These are phyloP conservation scores for Periconia sp. DNA, from an alignment of 2,329 filamentous ascomycete species.

Conservation along the genomic window DNA sequence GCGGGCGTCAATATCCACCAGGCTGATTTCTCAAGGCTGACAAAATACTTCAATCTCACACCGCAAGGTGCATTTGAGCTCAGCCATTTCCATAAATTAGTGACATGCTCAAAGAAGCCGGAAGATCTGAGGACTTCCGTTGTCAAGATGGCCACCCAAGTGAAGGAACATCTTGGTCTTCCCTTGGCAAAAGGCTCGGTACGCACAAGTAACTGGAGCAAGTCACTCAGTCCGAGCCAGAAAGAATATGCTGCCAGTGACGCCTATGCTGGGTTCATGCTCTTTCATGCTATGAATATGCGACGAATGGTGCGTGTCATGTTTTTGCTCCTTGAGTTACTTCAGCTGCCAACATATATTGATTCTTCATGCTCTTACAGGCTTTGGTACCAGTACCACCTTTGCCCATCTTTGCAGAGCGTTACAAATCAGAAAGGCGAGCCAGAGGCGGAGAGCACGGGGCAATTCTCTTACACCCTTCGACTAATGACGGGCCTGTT, in stretches of 20 bases:
- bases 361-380: conserved; percentile 49
- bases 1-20: conserved; percentile 71
- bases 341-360: conserved; percentile 67
- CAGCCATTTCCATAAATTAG: conserved; percentile 76
- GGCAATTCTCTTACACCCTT: conserved; percentile 21
- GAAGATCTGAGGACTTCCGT: conserved; percentile 44
- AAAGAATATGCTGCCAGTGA: conserved; percentile 78
- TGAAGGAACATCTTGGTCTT: conserved; percentile 69
- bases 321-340: no score
- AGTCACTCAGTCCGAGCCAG: conserved; percentile 63
- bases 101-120: conserved; percentile 64
- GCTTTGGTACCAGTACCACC: conserved; percentile 49
- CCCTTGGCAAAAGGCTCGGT: conserved; percentile 81
- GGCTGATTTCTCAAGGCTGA: conserved; percentile 66
- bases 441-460: conserved; percentile 14
- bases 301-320: conserved; percentile 44
- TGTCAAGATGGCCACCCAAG: conserved; percentile 69
- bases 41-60: conserved; percentile 65
- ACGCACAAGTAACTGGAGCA: conserved; percentile 74
- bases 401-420: conserved; percentile 29
- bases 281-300: conserved; percentile 72
- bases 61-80: conserved; percentile 74
- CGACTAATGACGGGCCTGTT: conserved; percentile 13
- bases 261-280: conserved; percentile 77
- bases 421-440: conserved; percentile 17